Base-by-base conservation (phyloP, 306 rosid species). In the Acacia acuminata region DNA sequence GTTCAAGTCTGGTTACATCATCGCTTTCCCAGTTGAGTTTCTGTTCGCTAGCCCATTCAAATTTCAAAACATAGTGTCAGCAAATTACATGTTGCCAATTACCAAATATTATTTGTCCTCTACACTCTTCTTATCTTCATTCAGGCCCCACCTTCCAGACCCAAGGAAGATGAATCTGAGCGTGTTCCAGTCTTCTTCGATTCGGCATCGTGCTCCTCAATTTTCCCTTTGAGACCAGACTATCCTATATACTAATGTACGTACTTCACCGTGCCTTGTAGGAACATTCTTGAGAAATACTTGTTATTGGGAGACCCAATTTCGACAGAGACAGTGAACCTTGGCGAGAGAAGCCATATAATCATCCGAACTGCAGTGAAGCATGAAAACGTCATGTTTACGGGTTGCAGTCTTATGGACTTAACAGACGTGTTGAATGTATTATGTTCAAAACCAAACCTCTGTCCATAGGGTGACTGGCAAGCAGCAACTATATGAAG, bases 311-410 rank as follows among this genome's bases (percentile, higher is more conserved):
- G 56, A 17, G 27, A 17, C 83, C 98, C 98, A 95, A 66, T 88
- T 92, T 86, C 96, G 89, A 86, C 92, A 92, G 30, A 85, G 91
- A 79, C 93, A 83, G 81, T 92, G 99, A 92, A 96, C 97, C 87
- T 87, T 90, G 55, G 97, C 90, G 19, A 96, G 91, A 79, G 98
- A 87, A 50, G 92, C 94, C 98, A 93, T 96, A 72, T 96, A 96
- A 87, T 96, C 98, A 77, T 92, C 94, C 69, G 97, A 92, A 83
- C 99, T 96, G 89, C 83, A 78, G 83, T 32, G 30, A 72, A 85
- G 48, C 75, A 73, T 56, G 56, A 36, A 83, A 58, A 34, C 71
- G 38, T 75, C 77, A 76, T 82, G 84, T 71, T 83, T 75, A 55
- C n/a, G 56, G 19, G 13, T n/a, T 84, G 25, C 60, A 75, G 13